Conservation (phyloP, 2,329 filamentous ascomycete species). For the Akanthomyces muscarius region DNA sequence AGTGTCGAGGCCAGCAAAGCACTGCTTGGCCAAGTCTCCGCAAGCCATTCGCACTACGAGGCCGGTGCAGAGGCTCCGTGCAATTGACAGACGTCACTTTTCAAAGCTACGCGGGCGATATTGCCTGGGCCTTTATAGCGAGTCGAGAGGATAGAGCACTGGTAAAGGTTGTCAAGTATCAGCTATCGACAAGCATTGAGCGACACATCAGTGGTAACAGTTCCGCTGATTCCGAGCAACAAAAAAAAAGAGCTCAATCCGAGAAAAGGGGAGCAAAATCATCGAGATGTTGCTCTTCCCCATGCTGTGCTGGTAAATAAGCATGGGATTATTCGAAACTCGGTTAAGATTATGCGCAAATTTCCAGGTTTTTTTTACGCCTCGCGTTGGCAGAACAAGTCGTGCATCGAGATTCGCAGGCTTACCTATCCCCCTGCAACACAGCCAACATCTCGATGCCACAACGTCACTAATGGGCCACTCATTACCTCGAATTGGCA, state of each 20-base stretch:
- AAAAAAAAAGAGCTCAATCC: background rate
- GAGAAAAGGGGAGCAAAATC: background rate
- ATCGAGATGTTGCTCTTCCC: slow-evolving; percentile 10
- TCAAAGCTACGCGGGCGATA: background rate
- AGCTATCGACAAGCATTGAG: background rate
- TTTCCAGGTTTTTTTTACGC: background rate
- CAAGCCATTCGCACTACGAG: background rate
- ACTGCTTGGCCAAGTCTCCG: background rate
- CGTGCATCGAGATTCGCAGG: background rate
- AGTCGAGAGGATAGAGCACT: background rate
- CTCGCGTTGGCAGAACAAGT: background rate
- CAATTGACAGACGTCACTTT: slow-evolving; percentile 3
- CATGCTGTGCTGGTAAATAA: background rate
- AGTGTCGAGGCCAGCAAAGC: background rate
- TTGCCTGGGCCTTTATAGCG: background rate
- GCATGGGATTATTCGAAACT: slow-evolving; percentile 6
- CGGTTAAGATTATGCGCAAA: background rate
- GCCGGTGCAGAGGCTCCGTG: background rate
- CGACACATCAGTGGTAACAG: background rate
- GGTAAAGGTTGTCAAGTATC: background rate
- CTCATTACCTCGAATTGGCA: background rate
- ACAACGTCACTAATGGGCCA: background rate
- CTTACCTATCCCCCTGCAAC: background rate
- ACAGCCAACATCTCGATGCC: background rate
- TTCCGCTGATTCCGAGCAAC: background rate